Evolutionary conservation across 768 basidiomycete genomes (phyloP).

Genomic region (Trametes elegans): DNA sequence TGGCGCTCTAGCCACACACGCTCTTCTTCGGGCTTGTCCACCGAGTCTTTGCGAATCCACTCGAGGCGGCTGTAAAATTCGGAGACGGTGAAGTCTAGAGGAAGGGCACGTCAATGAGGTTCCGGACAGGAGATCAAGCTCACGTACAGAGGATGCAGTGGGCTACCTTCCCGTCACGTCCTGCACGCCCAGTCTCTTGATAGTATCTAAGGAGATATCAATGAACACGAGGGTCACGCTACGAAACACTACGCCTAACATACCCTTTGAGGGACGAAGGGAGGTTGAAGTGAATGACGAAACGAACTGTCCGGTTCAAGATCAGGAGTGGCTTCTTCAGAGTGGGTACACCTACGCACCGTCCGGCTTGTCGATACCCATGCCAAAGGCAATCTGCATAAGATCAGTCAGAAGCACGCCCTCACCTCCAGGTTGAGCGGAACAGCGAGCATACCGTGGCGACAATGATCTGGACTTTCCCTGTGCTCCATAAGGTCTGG

Average conservation of each 20-base stretch:
- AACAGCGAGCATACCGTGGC: constrained; percentile 63
- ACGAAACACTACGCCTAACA: too few relatives aligned
- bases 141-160: constrained; percentile 84
- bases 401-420: neutral
- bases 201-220: constrained; percentile 56
- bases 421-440: too few relatives aligned
- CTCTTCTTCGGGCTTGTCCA: constrained; percentile 42
- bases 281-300: constrained; percentile 84
- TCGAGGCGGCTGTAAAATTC: constrained; percentile 56
- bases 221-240: neutral
- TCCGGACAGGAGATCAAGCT: neutral
- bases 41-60: constrained; percentile 59
- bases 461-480: constrained; percentile 77
- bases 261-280: constrained; percentile 86
- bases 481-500: constrained; percentile 73
- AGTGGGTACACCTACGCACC: constrained; percentile 40
- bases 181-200: constrained; percentile 97
- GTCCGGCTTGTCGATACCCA: constrained; percentile 91
- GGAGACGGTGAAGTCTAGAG: constrained; percentile 64
- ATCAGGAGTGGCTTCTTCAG: too few relatives aligned
- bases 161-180: constrained; percentile 82
- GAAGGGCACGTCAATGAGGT: neutral
- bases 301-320: constrained; percentile 62
- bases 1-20: constrained; percentile 63
- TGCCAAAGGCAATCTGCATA: constrained; percentile 87